Conservation (phyloP, 305 asterid species). For the Solanum aculeatissimum region DNA sequence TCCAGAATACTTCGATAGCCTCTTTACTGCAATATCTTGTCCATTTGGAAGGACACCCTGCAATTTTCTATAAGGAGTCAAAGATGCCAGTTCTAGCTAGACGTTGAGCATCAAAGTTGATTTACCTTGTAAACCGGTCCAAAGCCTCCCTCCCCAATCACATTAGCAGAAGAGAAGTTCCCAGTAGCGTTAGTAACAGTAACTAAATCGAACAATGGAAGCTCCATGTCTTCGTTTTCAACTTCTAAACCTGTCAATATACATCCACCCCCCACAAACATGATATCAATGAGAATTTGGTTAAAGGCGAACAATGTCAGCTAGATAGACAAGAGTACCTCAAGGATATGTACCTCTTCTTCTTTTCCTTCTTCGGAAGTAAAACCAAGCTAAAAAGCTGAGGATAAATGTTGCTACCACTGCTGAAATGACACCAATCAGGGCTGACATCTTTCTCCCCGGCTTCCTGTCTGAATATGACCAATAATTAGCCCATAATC, state of each 20-base stretch:
- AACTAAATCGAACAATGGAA: not conserved
- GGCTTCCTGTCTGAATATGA: not conserved
- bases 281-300: not conserved
- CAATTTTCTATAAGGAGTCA: not conserved
- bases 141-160: conserved; percentile 11
- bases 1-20: conserved; percentile 3
- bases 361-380: not conserved
- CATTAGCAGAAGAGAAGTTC: conserved; percentile 1
- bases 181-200: not conserved
- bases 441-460: not conserved
- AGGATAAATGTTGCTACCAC: not conserved
- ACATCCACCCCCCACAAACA: not conserved
- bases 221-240: not conserved
- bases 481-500: too few species aligned
- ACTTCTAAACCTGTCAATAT: not conserved
- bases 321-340: not conserved
- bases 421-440: not conserved
- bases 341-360: not conserved
- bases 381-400: not conserved
- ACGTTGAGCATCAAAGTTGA: not conserved
- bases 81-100: not conserved
- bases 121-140: conserved; percentile 16
- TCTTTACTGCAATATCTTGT: conserved; percentile 7
- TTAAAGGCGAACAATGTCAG: not conserved
- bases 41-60: conserved; percentile 5